phyloP scores from a whole-genome alignment of 371 early-diverging fungal genomes.

The Saksenaea oblongispora region DNA sequence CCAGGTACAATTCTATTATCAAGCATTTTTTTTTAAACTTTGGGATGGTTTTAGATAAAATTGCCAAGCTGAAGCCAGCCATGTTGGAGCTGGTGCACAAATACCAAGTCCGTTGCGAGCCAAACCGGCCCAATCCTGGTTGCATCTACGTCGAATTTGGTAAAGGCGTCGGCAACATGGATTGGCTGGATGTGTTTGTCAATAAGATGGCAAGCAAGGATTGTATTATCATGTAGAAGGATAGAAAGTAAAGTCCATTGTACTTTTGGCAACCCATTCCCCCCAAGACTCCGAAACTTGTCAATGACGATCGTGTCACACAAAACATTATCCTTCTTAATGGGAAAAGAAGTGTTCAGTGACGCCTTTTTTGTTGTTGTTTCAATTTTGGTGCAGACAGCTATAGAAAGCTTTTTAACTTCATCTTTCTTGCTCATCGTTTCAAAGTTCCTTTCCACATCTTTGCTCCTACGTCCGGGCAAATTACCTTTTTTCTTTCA shows the following conservation, averaged over 20 bases:
- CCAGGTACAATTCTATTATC: constrained; percentile 24
- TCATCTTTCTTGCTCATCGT: no score
- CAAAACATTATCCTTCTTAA: background rate
- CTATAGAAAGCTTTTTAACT: no score
- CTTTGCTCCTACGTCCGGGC: background rate
- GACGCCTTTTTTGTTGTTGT: constrained; percentile 1
- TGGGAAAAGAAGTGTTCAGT: background rate
- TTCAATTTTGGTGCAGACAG: no score
- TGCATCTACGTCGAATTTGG: constrained; percentile 62
- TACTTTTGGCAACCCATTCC: background rate
- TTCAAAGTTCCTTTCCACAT: background rate
- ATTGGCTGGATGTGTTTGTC: constrained; percentile 43
- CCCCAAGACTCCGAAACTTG: background rate
- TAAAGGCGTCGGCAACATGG: constrained; percentile 47
- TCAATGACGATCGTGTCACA: background rate
- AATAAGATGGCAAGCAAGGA: constrained; percentile 29
- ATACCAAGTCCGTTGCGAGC: constrained; percentile 55
- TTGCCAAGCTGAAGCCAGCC: constrained; percentile 66
- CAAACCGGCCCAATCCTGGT: constrained; percentile 61
- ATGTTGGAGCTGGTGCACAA: constrained; percentile 54
- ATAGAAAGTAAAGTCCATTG: background rate
- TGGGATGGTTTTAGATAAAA: constrained; percentile 25
- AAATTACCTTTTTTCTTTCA: background rate
- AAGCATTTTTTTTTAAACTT: no score
- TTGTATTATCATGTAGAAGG: constrained; percentile 43